Percentiles rank a stretch among this genome's conserved stretches.
phyloP scores from a whole-genome alignment of 1,284 basidiomycete species.

The Polyporus tsugae region DNA sequence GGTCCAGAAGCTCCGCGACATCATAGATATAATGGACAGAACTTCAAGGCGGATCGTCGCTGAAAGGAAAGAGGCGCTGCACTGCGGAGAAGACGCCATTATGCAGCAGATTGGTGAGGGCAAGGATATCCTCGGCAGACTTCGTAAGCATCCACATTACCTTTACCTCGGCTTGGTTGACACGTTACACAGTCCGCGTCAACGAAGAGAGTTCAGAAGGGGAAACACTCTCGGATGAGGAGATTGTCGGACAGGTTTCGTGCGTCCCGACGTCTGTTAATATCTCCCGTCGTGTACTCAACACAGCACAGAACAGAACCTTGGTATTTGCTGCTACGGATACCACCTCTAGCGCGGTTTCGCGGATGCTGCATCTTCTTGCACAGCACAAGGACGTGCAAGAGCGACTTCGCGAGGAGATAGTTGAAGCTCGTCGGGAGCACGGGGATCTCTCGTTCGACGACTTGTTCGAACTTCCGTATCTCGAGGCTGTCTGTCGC shows the following conservation, averaged over 20 bases:
- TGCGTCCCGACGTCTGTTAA: constrained; percentile 22
- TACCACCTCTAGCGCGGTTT: constrained; percentile 29
- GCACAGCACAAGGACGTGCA: constrained; percentile 27
- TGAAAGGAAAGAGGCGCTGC: constrained; percentile 29
- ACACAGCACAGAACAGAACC: neutral
- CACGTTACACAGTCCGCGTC: constrained; percentile 35
- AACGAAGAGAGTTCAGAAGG: constrained; percentile 35
- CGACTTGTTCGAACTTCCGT: constrained; percentile 15
- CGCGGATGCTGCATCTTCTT: constrained; percentile 21
- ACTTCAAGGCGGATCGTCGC: constrained; percentile 16
- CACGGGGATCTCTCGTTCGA: constrained; percentile 21
- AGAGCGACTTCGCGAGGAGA: constrained; percentile 28
- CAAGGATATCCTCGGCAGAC: constrained; percentile 41
- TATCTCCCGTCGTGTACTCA: constrained; percentile 1
- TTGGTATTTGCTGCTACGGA: constrained; percentile 30
- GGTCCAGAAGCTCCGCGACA: constrained; percentile 14
- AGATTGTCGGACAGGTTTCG: constrained; percentile 43
- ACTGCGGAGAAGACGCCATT: constrained; percentile 28
- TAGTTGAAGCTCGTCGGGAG: constrained; percentile 17
- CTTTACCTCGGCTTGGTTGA: neutral
- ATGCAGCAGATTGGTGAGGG: constrained; percentile 34
- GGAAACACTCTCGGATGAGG: constrained; percentile 39
- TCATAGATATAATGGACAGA: constrained; percentile 22
- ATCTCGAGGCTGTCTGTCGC: constrained; percentile 19
- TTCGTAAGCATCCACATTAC: constrained; percentile 32